Evolutionary conservation across 2,329 filamentous ascomycete genomes (phyloP), one percentile per base, ranked within the genome.

Genomic region (Aspergillus chevalieri): DNA sequence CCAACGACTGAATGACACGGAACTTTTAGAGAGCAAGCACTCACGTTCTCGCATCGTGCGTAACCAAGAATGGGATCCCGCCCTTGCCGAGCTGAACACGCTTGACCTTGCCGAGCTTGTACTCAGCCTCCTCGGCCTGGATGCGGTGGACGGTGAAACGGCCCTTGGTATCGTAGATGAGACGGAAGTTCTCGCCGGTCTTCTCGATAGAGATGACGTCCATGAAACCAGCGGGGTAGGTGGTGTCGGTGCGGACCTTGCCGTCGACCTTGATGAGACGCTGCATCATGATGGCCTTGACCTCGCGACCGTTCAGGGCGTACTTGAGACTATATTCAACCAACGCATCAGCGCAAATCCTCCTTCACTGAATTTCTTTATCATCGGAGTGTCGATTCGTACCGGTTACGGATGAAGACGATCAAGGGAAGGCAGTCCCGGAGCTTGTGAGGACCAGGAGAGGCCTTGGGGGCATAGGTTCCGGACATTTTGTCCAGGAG

Each of bases 61-160:
- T 98, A 89, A 98, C 93, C 90, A 97, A 96, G 91, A 95, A 98
- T 94, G 93, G 93, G 86, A 98, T 95, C 82, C 91, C 93, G 80
- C 93, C 94, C 79, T 90, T 92, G 83, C 93, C 93, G 70, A 98
- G 85, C 83, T 98, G 93, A 59, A 98, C 93, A 72, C 92, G 87
- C 89, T 96, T 96, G 82, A 98, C 93, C 85, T 97, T 98, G 83
- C 91, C 91, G 69, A 98, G 84, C 87, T 98, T 98, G 89, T 96
- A 98, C 82, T 93, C 86, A 68, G 92, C 91, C 88, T 98, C 93
- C 83, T 97, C 93, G 66, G 84, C 80, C 77, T 94, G 92, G 80
- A 98, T 97, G 73, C 93, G 89, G 89, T 98, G 93, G 74, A 98
- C 91, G 75, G 93, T 96, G 89, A 97, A 98, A 75, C 93, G 92